phyloP scores from a whole-genome alignment of 805 yeast species.

The Priceomyces melissophilus region DNA sequence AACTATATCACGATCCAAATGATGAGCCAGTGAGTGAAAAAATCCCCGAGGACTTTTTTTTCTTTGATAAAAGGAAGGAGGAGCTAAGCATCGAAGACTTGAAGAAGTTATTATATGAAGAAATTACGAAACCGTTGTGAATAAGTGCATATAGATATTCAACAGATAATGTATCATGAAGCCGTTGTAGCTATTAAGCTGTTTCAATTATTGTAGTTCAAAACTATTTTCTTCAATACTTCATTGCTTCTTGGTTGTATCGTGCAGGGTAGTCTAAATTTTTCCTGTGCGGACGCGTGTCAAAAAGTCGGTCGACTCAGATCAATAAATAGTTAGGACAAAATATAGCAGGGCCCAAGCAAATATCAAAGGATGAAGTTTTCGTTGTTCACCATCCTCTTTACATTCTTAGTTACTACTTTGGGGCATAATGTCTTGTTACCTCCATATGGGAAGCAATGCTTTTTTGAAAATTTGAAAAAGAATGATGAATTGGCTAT shows the following conservation, averaged over 20 bases:
- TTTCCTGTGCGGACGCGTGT: conserved; percentile 2
- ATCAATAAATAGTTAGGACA: too few relatives aligned
- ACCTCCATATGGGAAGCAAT: conserved; percentile 79
- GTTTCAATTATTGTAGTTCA: too few relatives aligned
- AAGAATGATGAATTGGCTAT: conserved; percentile 83
- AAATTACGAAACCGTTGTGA: conserved; percentile 61
- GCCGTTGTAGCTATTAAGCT: too few relatives aligned
- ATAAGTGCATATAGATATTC: too few relatives aligned
- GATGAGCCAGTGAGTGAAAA: conserved; percentile 89
- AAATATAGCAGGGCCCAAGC: neutral
- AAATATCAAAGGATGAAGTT: conserved; percentile 3
- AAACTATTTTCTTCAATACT: too few relatives aligned
- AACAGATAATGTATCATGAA: too few relatives aligned
- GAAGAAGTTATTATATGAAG: conserved; percentile 73
- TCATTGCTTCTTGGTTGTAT: too few relatives aligned
- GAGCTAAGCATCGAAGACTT: conserved; percentile 72
- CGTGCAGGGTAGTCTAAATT: neutral
- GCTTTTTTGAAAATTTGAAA: conserved; percentile 82
- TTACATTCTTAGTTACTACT: conserved; percentile 14
- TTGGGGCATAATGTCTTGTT: conserved; percentile 77
- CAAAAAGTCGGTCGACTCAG: neutral
- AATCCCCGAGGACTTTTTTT: conserved; percentile 83
- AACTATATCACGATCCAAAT: conserved; percentile 87
- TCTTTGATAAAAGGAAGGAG: conserved; percentile 82
- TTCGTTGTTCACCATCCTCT: conserved; percentile 4